Conservation (phyloP, 2,329 filamentous ascomycete species). For the Fusarium burgessii region DNA sequence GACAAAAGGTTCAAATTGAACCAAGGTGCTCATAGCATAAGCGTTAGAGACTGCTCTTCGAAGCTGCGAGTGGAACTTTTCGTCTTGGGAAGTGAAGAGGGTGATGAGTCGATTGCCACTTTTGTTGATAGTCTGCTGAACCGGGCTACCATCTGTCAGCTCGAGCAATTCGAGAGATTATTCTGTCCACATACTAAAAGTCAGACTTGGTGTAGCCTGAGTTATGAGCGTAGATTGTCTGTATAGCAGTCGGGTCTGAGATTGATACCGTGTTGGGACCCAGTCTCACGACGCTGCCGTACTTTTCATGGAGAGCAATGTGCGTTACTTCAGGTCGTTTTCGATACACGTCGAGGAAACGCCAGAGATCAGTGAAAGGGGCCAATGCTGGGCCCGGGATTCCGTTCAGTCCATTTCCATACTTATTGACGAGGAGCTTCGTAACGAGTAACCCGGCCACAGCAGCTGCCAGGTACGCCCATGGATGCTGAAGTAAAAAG, state of each 20-base stretch:
- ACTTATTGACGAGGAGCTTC: conserved; percentile 14
- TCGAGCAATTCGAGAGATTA: accelerated
- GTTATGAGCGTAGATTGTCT: conserved; percentile 18
- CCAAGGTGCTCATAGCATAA: conserved; percentile 6
- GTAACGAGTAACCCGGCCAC: not conserved
- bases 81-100: conserved; percentile 10
- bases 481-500: not conserved
- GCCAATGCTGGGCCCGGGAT: conserved; percentile 20
- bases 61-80: conserved; percentile 5
- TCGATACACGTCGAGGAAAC: conserved; percentile 18
- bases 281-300: conserved; percentile 20
- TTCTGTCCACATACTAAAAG: not conserved
- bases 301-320: conserved; percentile 17
- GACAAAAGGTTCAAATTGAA: conserved; percentile 10
- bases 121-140: conserved; percentile 4
- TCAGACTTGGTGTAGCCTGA: conserved; percentile 21
- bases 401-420: conserved; percentile 5
- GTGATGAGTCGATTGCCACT: conserved; percentile 1
- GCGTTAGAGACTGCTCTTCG: not conserved
- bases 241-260: conserved; percentile 8
- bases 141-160: not conserved
- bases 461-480: not conserved
- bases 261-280: conserved; percentile 16
- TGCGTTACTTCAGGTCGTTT: conserved; percentile 26
- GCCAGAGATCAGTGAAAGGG: conserved; percentile 14